Evolutionary conservation across 1,284 basidiomycete species (phyloP).

Genomic region (Peniophora sp.): DNA sequence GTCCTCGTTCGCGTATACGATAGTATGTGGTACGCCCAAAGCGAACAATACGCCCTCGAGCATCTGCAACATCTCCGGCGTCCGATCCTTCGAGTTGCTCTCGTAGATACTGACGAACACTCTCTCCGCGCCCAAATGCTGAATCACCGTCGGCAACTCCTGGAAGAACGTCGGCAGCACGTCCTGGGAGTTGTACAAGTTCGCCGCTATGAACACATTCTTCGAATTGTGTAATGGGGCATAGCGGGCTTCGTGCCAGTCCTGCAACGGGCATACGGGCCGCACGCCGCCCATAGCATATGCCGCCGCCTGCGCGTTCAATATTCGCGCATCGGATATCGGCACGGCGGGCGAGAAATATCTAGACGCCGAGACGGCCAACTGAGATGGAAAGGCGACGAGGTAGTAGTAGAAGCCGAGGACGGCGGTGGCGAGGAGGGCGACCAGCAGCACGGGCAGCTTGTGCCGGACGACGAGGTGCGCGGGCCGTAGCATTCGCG

Average conservation of each 20-base stretch:
- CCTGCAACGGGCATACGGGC: background rate
- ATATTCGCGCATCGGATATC: background rate
- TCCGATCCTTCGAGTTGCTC: constrained; percentile 19
- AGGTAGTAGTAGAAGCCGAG: background rate
- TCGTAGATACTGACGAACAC: constrained; percentile 18
- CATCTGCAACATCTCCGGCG: constrained; percentile 11
- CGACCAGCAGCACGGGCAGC: too few species aligned
- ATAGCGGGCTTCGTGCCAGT: background rate
- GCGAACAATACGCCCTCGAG: constrained; percentile 9
- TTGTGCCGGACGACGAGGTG: too few species aligned
- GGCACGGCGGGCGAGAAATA: background rate
- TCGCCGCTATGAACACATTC: background rate
- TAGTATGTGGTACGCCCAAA: constrained; percentile 12
- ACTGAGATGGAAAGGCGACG: background rate
- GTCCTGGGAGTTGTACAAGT: background rate
- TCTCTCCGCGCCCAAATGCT: constrained; percentile 11
- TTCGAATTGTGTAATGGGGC: background rate
- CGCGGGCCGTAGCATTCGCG: too few species aligned
- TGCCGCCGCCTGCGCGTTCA: background rate
- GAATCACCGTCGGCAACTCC: constrained; percentile 11
- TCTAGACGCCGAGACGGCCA: background rate
- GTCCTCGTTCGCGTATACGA: constrained; percentile 4
- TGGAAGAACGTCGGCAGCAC: constrained; percentile 14
- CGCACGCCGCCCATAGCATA: background rate
- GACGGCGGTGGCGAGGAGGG: background rate